Percentiles rank a stretch among this genome's conserved stretches.
phyloP scores from a whole-genome alignment of 257 asterid species.

The Voacanga thouarsii region DNA sequence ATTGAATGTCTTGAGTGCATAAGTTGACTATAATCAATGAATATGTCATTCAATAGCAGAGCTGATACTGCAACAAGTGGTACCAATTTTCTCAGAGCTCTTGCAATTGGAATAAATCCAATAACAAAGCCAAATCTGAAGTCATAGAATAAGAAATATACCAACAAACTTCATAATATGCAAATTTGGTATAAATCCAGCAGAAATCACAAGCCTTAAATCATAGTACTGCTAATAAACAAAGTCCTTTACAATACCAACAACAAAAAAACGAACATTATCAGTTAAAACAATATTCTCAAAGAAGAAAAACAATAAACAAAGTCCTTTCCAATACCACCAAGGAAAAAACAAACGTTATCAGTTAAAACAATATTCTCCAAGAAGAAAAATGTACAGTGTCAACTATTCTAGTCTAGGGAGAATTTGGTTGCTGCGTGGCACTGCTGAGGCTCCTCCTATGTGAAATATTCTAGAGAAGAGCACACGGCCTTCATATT shows the following conservation, averaged over 20 bases:
- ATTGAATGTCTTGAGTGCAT: no score
- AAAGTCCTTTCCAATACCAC: not conserved
- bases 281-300: not conserved
- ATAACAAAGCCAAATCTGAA: no score
- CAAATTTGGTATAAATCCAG: no score
- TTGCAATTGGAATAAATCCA: no score
- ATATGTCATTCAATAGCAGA: no score
- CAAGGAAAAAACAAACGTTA: not conserved
- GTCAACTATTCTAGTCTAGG: not conserved
- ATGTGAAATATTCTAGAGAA: not conserved
- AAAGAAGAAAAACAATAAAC: not conserved
- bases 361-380: not conserved
- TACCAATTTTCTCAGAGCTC: no score
- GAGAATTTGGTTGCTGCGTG: not conserved
- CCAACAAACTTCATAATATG: no score
- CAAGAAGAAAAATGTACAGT: not conserved
- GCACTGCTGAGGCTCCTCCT: not conserved
- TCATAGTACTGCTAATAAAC: not conserved
- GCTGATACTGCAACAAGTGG: no score
- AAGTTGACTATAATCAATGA: no score
- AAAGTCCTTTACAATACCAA: not conserved
- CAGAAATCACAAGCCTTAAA: not conserved
- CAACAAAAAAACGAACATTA: not conserved
- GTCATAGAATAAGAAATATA: no score
- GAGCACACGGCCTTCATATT: no score